A percentile compares a stretch with the other conserved stretches of the same genome.
These are phyloP conservation scores for Candida ovalis DNA, from an alignment of 805 yeast genomes.

Conservation along the genomic window DNA sequence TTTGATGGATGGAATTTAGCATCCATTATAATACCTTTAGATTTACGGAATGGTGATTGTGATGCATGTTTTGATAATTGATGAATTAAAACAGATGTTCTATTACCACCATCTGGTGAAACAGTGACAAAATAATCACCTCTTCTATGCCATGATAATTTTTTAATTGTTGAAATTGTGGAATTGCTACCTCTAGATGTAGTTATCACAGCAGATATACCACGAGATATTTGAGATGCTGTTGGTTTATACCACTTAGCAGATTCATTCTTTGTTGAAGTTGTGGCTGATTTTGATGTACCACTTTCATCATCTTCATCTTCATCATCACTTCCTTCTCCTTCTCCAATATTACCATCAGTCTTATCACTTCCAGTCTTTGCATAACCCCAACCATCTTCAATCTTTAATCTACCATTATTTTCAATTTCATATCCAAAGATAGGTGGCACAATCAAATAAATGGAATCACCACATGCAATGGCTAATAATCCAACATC, in stretches of 20 bases:
- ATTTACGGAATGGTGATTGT: conserved; percentile 91
- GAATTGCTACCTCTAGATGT: conserved; percentile 34
- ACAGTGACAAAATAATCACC: conserved; percentile 96
- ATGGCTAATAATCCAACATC: conserved; percentile 77
- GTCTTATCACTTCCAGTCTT: conserved; percentile 30
- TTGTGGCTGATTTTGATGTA: conserved; percentile 5
- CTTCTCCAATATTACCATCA: conserved; percentile 33
- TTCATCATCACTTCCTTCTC: conserved; percentile 38
- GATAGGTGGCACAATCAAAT: conserved; percentile 82
- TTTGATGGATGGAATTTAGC: conserved; percentile 96
- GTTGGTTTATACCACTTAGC: conserved; percentile 85
- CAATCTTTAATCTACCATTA: conserved; percentile 70
- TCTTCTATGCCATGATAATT: conserved; percentile 90
- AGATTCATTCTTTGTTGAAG: conserved; percentile 42
- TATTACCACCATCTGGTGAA: conserved; percentile 87
- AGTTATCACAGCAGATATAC: conserved; percentile 71
- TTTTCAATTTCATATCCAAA: conserved; percentile 88
- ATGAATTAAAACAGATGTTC: conserved; percentile 83
- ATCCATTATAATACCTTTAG: conserved; percentile 92
- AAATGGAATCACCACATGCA: conserved; percentile 76
- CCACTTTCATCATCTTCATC: conserved; percentile 27
- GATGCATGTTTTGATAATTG: conserved; percentile 92
- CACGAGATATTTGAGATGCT: conserved; percentile 52
- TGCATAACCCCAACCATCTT: conserved; percentile 88
- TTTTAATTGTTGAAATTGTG: conserved; percentile 64